Conservation (phyloP, 73 alveolate genomes). For the Uronychia setigera region DNA sequence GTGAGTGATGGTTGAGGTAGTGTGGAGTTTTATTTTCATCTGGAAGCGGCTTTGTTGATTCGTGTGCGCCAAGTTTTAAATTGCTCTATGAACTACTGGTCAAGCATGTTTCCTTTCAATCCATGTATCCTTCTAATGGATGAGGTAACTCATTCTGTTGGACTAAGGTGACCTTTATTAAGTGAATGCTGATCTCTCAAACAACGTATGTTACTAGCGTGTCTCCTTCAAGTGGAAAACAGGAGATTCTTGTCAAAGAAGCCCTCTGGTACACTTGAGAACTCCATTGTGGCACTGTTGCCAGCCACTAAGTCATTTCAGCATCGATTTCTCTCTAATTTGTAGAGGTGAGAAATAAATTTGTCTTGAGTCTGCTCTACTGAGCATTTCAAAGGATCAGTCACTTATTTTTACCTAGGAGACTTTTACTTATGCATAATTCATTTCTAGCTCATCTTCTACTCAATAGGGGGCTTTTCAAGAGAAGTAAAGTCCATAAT, state of each 20-base stretch:
- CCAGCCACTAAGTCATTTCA: neutral
- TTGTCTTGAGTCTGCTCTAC: neutral
- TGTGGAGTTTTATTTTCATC: no score
- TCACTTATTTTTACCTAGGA: neutral
- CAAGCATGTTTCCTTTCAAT: no score
- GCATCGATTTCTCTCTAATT: neutral
- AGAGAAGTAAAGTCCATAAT: neutral
- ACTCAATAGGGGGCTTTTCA: neutral
- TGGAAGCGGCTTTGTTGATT: no score
- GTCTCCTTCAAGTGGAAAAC: neutral
- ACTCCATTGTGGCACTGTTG: neutral
- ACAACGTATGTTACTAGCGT: neutral
- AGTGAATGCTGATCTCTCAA: no score
- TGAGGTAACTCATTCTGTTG: no score
- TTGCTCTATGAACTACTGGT: no score
- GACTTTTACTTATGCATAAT: neutral
- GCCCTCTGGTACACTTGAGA: neutral
- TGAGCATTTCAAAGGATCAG: neutral
- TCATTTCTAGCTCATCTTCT: neutral
- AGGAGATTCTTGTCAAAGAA: neutral
- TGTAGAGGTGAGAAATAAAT: neutral
- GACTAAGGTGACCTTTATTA: no score
- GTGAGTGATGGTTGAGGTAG: no score
- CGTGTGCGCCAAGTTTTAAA: no score
- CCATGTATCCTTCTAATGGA: no score